phyloP scores from a whole-genome alignment of 495 filamentous ascomycete genomes.

The Podospora sp. region DNA sequence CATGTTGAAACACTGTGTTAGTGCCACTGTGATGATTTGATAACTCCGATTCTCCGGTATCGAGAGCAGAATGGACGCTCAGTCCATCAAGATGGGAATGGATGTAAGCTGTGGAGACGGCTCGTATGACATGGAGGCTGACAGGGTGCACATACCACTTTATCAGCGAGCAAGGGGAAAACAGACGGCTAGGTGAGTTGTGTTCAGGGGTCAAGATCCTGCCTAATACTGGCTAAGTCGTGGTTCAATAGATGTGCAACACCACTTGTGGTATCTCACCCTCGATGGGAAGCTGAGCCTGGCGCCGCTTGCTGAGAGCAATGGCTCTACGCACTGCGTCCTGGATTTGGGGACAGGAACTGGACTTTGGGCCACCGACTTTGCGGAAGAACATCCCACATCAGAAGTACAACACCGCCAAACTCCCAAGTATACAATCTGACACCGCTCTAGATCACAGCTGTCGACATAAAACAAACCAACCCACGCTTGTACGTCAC shows the following conservation, averaged over 20 bases:
- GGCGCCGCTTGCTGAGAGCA: background rate
- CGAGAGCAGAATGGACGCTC: background rate
- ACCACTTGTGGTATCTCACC: conserved; percentile 12
- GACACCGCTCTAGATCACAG: background rate
- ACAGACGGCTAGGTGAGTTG: background rate
- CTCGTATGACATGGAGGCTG: too few species aligned
- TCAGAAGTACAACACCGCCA: background rate
- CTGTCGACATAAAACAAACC: background rate
- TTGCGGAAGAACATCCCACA: conserved; percentile 5
- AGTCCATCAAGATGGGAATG: background rate
- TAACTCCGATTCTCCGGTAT: background rate
- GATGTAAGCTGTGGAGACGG: background rate
- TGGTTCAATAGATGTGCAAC: conserved; percentile 9
- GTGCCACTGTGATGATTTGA: background rate
- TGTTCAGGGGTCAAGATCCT: background rate
- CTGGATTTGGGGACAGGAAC: conserved; percentile 11
- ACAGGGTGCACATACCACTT: background rate
- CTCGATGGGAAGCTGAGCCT: conserved; percentile 8
- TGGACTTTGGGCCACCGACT: conserved; percentile 10
- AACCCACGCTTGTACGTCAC: background rate
- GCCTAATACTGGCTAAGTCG: too few species aligned
- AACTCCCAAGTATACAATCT: background rate
- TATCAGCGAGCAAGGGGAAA: background rate
- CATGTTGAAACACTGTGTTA: background rate
- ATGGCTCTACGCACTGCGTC: background rate